Evolutionary conservation across 1,139 yeast species (phyloP), one percentile per base, ranked within the genome.

Genomic region (Pichia terricola): DNA sequence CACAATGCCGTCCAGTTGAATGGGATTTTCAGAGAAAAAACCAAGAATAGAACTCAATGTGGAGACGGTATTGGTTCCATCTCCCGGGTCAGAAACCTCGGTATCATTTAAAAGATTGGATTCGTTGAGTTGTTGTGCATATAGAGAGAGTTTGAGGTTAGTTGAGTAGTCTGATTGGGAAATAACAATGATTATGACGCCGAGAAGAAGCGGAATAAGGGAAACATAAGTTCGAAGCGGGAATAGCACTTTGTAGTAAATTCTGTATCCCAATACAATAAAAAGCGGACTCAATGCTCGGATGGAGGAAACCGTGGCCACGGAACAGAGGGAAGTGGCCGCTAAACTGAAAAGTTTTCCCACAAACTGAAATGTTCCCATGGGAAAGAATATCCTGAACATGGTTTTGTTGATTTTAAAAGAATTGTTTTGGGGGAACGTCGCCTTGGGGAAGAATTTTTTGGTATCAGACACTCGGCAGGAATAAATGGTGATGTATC

Each of bases 301-400:
- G 50, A 89, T 78, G 28, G 96, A 87, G 57, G 89, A 95, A 22
- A 89, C 96, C 45, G 89, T 68, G 7, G 95, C 84, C 16, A 89
- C 94, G 0, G 96, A 95, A 43, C 88, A 84, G 47, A 81, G 60
- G 1, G 88, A 74, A 1, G 95, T 87, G 11, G 96, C 94, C 57
- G 84, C 82, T 57, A 88, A 89, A 10, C 89, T 76, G 31, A 91
- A 76, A 44, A 88, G 72, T 60, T 89, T 96, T 7, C 96, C 97
- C 31, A 81, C 67, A 50, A 88, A 83, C 65, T 88, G 96, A 63
- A 89, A 89, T 38, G 81, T 67, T 2, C 96, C 96, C 95, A 89
- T 84, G 9, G 96, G 96, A 34, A 86, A 73, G 1, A 91, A 84
- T 28, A 88, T 73, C 45, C 68, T 61, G 30, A 85, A 43, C 8